Base-by-base conservation (phyloP, 2,329 filamentous ascomycete genomes). In the Camptophora hylomeconis region DNA sequence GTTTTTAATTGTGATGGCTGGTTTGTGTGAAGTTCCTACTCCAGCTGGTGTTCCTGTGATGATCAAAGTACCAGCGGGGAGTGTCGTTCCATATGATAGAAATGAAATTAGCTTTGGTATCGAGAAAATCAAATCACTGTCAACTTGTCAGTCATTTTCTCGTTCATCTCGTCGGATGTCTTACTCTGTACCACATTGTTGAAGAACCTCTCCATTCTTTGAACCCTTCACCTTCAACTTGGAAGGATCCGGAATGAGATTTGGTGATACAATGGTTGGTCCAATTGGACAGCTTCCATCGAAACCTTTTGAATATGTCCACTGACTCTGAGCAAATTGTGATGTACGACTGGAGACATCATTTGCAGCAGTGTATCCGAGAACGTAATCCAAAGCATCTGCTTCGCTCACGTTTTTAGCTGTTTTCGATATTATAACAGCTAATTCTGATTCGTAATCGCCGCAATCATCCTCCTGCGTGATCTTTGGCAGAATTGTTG, bases 1-100 rank as follows among this genome's bases (percentile, higher is more conserved):
- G 25, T 52, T 35, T 9, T 45, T 47, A 20, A 61, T 33, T 5
- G 48, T 50, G 13, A 58, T 44, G 27, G 57, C 57, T 0, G 57
- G 56, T 17, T 52, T 50, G 18, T 53, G 47, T 41, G 54, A 53
- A 3, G 51, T 49, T 4, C 60, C 60, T 11, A 63, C 58, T 14
- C 60, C 58, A 1, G 53, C 49, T 0, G 51, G 52, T 2, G 60
- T 61, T 4, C 57, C 56, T 1, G 54, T 58, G 46, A 58, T 51
- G 24, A 60, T 53, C 12, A 56, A 28, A 2, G 53, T 58, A 4
- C 54, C 54, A n/a, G 45, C 40, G 24, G 46, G 45, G 6, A 60
- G 39, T 2, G 54, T 58, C 3, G 49, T 57, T 8, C 55, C 53
- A 25, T 53, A 49, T 2, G 50, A 55, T 3, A 57, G 26, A 17